Percentiles rank a stretch among this genome's conserved stretches.
Evolutionary conservation across 2,329 filamentous ascomycete genomes (phyloP).

Genomic region (Trichothecium sympodiale): DNA sequence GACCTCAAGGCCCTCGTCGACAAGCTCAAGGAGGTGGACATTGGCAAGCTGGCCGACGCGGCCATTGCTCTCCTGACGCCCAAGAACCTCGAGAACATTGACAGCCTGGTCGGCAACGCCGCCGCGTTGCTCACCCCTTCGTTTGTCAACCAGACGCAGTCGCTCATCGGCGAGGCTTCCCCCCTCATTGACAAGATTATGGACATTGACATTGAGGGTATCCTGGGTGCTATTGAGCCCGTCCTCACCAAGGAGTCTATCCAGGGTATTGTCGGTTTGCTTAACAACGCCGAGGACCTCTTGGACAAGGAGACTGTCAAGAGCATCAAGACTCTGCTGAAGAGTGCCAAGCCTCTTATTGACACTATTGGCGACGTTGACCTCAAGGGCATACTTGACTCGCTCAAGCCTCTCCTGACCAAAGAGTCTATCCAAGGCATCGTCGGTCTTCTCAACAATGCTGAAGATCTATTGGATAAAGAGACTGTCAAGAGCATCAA

Average conservation of each 20-base stretch:
- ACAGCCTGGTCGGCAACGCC: conserved; percentile 21
- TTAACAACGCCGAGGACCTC: conserved; percentile 18
- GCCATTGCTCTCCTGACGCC: conserved; percentile 17
- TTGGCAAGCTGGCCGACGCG: conserved; percentile 16
- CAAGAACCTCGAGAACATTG: conserved; percentile 20
- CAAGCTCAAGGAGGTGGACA: conserved; percentile 18
- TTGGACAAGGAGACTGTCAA: conserved; percentile 12
- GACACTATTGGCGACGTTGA: conserved; percentile 19
- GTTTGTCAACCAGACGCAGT: conserved; percentile 19
- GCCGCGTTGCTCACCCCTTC: conserved; percentile 19
- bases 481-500: conserved; percentile 11
- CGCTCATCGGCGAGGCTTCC: conserved; percentile 21
- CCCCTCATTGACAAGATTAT: conserved; percentile 17
- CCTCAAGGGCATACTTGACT: conserved; percentile 17
- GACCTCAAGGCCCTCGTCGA: conserved; percentile 20
- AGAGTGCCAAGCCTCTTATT: conserved; percentile 16
- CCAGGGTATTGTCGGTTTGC: conserved; percentile 13
- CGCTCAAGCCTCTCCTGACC: conserved; percentile 14
- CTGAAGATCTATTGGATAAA: conserved; percentile 11
- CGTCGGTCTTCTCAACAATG: conserved; percentile 13
- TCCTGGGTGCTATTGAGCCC: conserved; percentile 15
- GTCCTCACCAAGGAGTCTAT: conserved; percentile 16
- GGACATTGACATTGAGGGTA: conserved; percentile 18
- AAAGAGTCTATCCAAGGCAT: conserved; percentile 15
- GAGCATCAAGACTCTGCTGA: conserved; percentile 12